Evolutionary conservation across 768 basidiomycete genomes (phyloP).

Genomic region (Agaricus sinodeliciosus): DNA sequence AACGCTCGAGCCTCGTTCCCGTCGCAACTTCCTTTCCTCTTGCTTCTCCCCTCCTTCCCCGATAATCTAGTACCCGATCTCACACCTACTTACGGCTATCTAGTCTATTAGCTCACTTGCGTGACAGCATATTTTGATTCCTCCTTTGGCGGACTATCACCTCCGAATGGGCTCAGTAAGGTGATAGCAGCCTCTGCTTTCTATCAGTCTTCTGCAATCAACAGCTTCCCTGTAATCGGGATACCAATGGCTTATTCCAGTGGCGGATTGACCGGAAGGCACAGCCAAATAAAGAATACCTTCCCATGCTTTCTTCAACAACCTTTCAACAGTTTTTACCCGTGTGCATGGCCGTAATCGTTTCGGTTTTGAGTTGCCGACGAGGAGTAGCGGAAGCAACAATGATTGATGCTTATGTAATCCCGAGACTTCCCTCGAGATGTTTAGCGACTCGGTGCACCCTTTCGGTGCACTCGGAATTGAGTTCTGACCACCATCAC

Average conservation of each 20-base stretch:
- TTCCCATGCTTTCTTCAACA: background rate
- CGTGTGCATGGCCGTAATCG: background rate
- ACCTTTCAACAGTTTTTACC: background rate
- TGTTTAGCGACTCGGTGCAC: no score
- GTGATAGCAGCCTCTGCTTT: background rate
- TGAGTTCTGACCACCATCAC: background rate
- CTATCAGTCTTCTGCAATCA: background rate
- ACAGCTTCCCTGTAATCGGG: background rate
- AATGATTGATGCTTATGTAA: slow-evolving; percentile 7
- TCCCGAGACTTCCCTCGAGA: no score
- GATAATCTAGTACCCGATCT: background rate
- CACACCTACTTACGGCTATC: slow-evolving; percentile 4
- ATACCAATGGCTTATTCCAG: background rate
- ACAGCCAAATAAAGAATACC: background rate
- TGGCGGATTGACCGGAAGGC: slow-evolving; percentile 7
- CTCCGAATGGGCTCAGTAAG: background rate
- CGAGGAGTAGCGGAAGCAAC: background rate
- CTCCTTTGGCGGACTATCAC: slow-evolving; percentile 4
- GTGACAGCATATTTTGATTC: slow-evolving; percentile 5
- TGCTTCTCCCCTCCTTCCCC: slow-evolving; percentile 1
- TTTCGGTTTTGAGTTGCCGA: background rate
- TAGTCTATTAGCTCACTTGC: slow-evolving; percentile 8
- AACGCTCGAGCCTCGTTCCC: slow-evolving; percentile 8
- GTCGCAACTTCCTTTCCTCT: slow-evolving; percentile 5
- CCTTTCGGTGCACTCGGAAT: background rate